Evolutionary conservation across 2,329 filamentous ascomycete species (phyloP).

Genomic region (Ceratocystis albifundus): DNA sequence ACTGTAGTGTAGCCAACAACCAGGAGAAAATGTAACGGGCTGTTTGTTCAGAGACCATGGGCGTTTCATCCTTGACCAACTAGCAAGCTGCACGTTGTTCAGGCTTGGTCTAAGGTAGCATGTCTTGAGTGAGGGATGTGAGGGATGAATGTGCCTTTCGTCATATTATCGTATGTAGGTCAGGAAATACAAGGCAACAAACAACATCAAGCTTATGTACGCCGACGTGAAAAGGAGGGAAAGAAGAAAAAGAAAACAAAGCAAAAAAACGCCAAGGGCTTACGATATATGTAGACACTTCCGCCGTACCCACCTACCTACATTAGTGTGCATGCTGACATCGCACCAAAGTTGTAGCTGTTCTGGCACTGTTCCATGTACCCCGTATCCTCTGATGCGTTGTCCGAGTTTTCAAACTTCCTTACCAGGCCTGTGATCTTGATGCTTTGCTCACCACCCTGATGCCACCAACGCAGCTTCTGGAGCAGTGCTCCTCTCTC

Average conservation of each 20-base stretch:
- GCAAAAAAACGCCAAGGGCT: background rate
- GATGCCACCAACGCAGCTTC: slow-evolving; percentile 84
- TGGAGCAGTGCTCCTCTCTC: slow-evolving; percentile 59
- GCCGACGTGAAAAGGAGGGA: background rate
- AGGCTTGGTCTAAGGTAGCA: too few relatives aligned
- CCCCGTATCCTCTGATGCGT: slow-evolving; percentile 55
- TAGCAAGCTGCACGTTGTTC: too few relatives aligned
- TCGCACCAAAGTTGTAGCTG: slow-evolving; percentile 35
- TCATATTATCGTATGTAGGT: background rate
- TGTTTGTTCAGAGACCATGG: too few relatives aligned
- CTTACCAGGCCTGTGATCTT: slow-evolving; percentile 63
- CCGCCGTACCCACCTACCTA: slow-evolving; percentile 26
- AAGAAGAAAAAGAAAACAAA: background rate
- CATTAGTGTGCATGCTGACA: slow-evolving; percentile 43
- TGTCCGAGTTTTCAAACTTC: slow-evolving; percentile 38
- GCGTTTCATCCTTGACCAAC: too few relatives aligned
- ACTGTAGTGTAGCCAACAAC: too few relatives aligned
- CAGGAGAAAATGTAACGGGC: too few relatives aligned
- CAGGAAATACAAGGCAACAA: too few relatives aligned
- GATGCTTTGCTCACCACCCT: slow-evolving; percentile 68
- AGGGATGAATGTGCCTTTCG: background rate
- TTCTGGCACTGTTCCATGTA: slow-evolving; percentile 61
- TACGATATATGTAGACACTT: background rate
- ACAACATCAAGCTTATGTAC: background rate
- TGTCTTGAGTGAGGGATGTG: too few relatives aligned